Evolutionary conservation across 306 rosid genomes (phyloP), one percentile per base, ranked within the genome.

Genomic region (Medicago truncatula): DNA sequence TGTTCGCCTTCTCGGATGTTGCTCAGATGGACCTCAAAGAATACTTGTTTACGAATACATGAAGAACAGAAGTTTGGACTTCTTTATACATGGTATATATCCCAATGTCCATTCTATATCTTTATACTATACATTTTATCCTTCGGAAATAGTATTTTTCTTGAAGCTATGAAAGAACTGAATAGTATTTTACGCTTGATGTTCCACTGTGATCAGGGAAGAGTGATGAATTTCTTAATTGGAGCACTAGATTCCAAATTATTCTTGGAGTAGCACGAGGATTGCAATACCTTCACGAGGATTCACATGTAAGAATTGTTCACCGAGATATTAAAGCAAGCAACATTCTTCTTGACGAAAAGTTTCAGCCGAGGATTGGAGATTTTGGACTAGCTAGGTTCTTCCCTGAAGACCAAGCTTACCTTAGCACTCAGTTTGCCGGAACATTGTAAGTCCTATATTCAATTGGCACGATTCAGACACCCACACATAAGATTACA

Each of bases 301-400:
- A 94, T 84, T 94, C 97, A 7, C 96, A 90, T n/a, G 23, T 87
- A 8, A 81, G 97, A 87, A 91, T 94, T 73, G 85, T 94, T 70
- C 98, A 94, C 73, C 80, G 97, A 59, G 98, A 91, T 78, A 89
- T 94, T 78, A 94, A 94, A 82, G 98, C 98, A 57, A 94, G 97
- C 82, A 94, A 91, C 77, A 88, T 94, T 87, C 97, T 94, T 82
- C 98, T 94, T 63, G 96, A 94, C 69, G 91, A 84, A 1, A 91
- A 89, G 83, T 86, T 87, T 81, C 96, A 81, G 62, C 93, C 97
- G 1, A 94, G 79, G 89, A 94, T 94, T 46, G 97, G 98, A 59
- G 98, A 94, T 76, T 94, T 94, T 62, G 97, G 97, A 41, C 83
- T 94, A 36, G 98, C 98, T 38, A 86, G 95, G 80, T 94, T 94